Base-by-base conservation (phyloP, 305 asterid species). In the Coffea humblotiana region DNA sequence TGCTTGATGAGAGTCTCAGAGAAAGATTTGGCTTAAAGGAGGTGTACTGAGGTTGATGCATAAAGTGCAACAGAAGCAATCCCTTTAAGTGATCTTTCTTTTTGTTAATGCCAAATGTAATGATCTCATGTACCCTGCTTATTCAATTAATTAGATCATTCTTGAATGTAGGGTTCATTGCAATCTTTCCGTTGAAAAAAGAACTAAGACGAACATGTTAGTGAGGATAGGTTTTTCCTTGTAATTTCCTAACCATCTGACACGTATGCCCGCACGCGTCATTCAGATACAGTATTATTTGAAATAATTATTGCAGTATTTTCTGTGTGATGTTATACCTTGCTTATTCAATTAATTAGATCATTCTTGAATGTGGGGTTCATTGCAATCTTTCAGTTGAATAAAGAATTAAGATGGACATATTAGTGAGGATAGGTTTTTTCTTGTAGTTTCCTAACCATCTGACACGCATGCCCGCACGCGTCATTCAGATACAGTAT, bases 21-120 rank as follows among this genome's bases (percentile, higher is more conserved):
- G 45, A 49, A 35, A 49, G 37, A 71, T 27, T 48, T 25, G 58
- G 3, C 7, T 58, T 10, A 9, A 58, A 25, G 18, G 47, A 27
- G 9, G 12, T 25, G 32, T 45, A 23, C 7, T 40, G 10, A 14
- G 74, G 35, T 5, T 45, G 58, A 71, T 70, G 74, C 48, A 70
- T 14, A 23, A 56, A 35, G 70, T 58, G 69, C 54, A 63, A 75
- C 32, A 25, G 3, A 75, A 75, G 78, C 27, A 75, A 75, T 58
- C 54, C 78, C 49, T 3, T 32, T 40, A 5, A 40, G 29, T n/a
- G 16, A 47, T 25, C 21, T 72, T 10, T 72, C 27, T 19, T 70
- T 40, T 40, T 40, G 43, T 14, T 48, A 14, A 72, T 4, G 49
- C 14, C 47, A 40, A 48, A 45, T 71, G 18, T 45, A 18, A 21